These are phyloP conservation scores for Bipolaris gigantea DNA, from an alignment of 2,329 filamentous ascomycete genomes.

Conservation along the genomic window DNA sequence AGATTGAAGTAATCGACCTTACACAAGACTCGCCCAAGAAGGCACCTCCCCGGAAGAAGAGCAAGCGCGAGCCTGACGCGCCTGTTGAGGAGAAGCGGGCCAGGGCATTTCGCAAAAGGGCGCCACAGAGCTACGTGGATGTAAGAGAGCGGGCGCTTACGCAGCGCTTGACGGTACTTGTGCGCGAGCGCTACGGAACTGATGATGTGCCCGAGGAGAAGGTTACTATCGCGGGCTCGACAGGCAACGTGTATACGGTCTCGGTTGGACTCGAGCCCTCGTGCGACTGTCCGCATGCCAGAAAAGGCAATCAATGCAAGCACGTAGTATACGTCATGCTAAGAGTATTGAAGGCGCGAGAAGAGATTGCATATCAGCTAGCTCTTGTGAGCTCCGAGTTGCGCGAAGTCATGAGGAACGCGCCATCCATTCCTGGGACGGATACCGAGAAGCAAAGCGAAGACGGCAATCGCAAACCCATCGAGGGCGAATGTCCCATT, in stretches of 20 bases:
- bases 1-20: slow-evolving; percentile 11
- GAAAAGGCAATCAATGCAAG: slow-evolving; percentile 64
- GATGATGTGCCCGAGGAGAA: slow-evolving; percentile 54
- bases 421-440: slow-evolving; percentile 54
- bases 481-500: slow-evolving; percentile 66
- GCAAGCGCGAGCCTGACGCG: slow-evolving; percentile 18
- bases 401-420: slow-evolving; percentile 56
- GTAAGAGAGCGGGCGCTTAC: slow-evolving; percentile 54
- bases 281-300: slow-evolving; percentile 59
- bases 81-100: slow-evolving; percentile 38
- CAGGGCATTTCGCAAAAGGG: slow-evolving; percentile 36
- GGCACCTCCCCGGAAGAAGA: slow-evolving; percentile 18
- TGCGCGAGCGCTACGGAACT: slow-evolving; percentile 51
- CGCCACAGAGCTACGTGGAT: slow-evolving; percentile 52
- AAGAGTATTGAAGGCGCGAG: slow-evolving; percentile 59
- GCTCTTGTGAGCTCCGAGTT: slow-evolving; percentile 63
- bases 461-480: slow-evolving; percentile 57
- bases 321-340: slow-evolving; percentile 64
- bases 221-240: slow-evolving; percentile 61
- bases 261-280: slow-evolving; percentile 55
- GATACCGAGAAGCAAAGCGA: slow-evolving; percentile 25
- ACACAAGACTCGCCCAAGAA: slow-evolving; percentile 17
- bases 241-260: slow-evolving; percentile 64
- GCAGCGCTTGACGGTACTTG: slow-evolving; percentile 61
- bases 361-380: slow-evolving; percentile 61